Base-by-base conservation (phyloP, 805 yeast species). In the Hemisphaericaspora nanyangensis region DNA sequence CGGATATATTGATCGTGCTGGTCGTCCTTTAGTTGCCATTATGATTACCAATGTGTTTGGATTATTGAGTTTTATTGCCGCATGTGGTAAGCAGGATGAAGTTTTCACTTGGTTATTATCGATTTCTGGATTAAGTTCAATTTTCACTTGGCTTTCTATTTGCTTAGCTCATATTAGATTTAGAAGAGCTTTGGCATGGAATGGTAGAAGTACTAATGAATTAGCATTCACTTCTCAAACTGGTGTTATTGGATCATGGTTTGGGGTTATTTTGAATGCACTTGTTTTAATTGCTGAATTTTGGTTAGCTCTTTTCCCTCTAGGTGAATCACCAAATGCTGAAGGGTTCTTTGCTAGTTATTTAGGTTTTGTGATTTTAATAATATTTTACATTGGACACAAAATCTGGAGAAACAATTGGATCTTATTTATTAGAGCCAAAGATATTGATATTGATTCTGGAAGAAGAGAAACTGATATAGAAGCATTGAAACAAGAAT, bases 11-110 rank as follows among this genome's bases (percentile, higher is more conserved):
- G 95, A 87, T 58, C 73, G 83, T 47, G 68, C 65, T 38, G 95
- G 95, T 42, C 75, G 95, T 54, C 95, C 96, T 13, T 57, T 84
- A 38, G 77, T 75, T 37, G 91, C 88, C 15, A 77, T 85, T 51
- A 46, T 60, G 5, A 65, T 72, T 25, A 70, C 82, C n/a, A 61
- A 78, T 37, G 48, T 63, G 11, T 64, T 80, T 55, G 86, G 84
- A 28, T 61, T 80, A 44, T 53, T 80, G 16, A 76, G 85, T 42
- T 80, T 77, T 60, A 64, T 72, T 36, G 70, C 70, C 18, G 72
- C 72, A 3, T 57, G 63, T 35, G 60, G 60, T 6, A 57, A 65
- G 42, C 74, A 77, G 56, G 55, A 48, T 5, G 64, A 56, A 18
- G 57, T 66, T 4, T 68, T 68, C 41, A 49, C 53, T 41, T 68